Evolutionary conservation across 176 grass and related monocot genomes (phyloP).

Genomic region (Tuctoria greenei): DNA sequence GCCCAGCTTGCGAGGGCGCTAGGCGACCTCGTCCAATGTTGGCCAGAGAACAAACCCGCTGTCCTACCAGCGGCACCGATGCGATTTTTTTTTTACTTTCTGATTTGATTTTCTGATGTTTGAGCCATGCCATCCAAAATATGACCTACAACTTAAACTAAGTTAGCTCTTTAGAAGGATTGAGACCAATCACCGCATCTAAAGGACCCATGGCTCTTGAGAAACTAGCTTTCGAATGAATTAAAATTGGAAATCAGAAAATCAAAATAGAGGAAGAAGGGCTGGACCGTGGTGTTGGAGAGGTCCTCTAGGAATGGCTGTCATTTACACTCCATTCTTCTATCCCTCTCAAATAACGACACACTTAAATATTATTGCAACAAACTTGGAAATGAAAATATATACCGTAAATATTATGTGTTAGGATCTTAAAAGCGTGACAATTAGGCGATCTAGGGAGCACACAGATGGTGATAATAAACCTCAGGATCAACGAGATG

Average conservation of each 20-base stretch:
- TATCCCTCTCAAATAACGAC: constrained; percentile 31
- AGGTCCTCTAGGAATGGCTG: constrained; percentile 67
- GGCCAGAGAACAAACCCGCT: too few relatives aligned
- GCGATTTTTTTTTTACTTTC: too few relatives aligned
- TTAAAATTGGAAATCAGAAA: constrained; percentile 16
- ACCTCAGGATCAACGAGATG: background rate
- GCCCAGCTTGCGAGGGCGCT: too few relatives aligned
- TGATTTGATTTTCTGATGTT: too few relatives aligned
- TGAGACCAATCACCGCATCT: too few relatives aligned
- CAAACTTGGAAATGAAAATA: background rate
- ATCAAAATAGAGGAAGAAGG: constrained; percentile 28
- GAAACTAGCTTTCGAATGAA: too few relatives aligned
- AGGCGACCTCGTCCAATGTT: too few relatives aligned
- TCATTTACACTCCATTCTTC: constrained; percentile 48
- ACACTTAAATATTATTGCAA: background rate
- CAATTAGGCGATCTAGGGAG: constrained; percentile 26
- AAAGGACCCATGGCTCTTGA: too few relatives aligned
- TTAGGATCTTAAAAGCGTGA: background rate
- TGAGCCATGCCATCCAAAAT: too few relatives aligned
- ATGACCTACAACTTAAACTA: too few relatives aligned
- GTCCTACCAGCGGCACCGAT: too few relatives aligned
- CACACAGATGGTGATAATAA: background rate
- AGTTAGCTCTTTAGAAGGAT: too few relatives aligned
- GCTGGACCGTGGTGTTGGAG: constrained; percentile 50
- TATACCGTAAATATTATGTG: background rate